Percentiles rank a stretch among this genome's conserved stretches.
These are phyloP conservation scores for Citrus hindsii DNA, from an alignment of 345 rosid species.

Conservation along the genomic window DNA sequence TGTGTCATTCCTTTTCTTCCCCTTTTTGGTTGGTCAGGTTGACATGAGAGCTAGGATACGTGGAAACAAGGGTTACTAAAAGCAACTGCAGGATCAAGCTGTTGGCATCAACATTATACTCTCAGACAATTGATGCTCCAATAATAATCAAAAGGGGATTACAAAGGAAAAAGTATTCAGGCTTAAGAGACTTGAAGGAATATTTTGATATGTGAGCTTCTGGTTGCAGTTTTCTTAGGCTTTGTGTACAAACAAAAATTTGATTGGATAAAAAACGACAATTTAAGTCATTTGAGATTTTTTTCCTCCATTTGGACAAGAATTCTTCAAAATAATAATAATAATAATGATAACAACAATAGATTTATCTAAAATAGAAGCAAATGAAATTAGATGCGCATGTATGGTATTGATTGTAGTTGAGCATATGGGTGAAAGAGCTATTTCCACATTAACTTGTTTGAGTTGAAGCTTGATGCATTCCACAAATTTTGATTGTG, in stretches of 20 bases:
- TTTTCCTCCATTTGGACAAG: background rate
- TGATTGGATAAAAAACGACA: background rate
- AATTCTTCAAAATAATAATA: background rate
- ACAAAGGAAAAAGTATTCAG: background rate
- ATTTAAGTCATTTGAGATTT: background rate
- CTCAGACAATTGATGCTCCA: background rate
- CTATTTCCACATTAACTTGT: background rate
- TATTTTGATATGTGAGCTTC: background rate
- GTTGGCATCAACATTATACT: background rate
- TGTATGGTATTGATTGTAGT: background rate
- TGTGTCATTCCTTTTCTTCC: background rate
- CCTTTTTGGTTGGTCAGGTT: constrained; percentile 42
- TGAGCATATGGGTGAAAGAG: background rate
- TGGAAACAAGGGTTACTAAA: constrained; percentile 91
- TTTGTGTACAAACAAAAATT: background rate
- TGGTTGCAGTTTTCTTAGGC: background rate
- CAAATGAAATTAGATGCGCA: background rate
- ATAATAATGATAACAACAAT: background rate
- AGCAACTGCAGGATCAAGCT: background rate
- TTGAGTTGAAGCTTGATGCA: background rate
- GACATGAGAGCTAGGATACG: constrained; percentile 98
- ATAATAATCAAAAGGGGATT: background rate
- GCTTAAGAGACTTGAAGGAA: background rate
- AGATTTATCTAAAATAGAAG: background rate
- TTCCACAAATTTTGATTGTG: background rate